Base-by-base conservation (phyloP, 805 yeast species). In the Suhomyces vadensis region DNA sequence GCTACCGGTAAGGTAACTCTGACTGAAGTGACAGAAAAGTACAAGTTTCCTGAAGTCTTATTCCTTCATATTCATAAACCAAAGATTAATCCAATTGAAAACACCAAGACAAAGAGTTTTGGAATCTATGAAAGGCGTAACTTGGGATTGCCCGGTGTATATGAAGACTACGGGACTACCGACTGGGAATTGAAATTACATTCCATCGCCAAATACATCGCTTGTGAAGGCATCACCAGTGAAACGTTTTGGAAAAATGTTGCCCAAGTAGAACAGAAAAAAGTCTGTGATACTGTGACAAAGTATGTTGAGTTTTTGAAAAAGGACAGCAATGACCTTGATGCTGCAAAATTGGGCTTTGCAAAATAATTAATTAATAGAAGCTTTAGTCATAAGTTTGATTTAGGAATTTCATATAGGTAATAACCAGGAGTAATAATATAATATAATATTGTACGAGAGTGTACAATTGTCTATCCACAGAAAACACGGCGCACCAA, bases 141-240 rank as follows among this genome's bases (percentile, higher is more conserved):
- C 47, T 48, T 58, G 39, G 61, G 57, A 1, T 20, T 31, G n/a
- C 45, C 39, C 13, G 57, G 57, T 17, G 44, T 27, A 7, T 57
- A 57, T 47, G 23, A 43, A 5, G 42, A 46, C n/a, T 53, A 51
- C 23, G 59, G 59, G 2, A 25, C 35, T 3, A 48, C 53, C 3
- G 63, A 59, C 33, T 60, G 63, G 63, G 63, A 60, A 41, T 50
- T 58, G 40, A 49, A 40, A 35, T 54, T 59, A 44, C 55, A 57
- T 42, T 41, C 55, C 6, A 56, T 57, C 20, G 50, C 59, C 9
- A 49, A 54, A 39, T 59, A 61, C 61, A 53, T 59, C 17, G 60
- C 60, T 3, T 60, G 63, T 37, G 37, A 44, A 29, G 61, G 58
- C 5, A 51, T 59, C 35, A 48, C 50, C 19, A 51, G 56, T 35